These are phyloP conservation scores for Amylostereum chailletii DNA, from an alignment of 1,284 basidiomycete genomes.

Conservation along the genomic window DNA sequence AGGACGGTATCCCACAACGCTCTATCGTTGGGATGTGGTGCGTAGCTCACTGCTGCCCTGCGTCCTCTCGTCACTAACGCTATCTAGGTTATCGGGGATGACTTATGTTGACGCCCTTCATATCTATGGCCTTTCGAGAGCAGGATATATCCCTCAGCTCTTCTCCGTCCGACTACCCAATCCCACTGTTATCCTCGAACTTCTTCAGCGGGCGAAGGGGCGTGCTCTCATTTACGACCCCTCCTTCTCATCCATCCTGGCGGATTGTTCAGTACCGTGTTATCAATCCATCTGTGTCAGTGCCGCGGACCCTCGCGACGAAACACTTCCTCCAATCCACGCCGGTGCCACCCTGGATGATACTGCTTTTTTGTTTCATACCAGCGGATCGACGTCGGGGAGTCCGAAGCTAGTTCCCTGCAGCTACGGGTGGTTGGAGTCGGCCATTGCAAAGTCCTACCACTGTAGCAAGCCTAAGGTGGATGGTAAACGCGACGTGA, in stretches of 20 bases:
- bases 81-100: conserved; percentile 54
- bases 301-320: conserved; percentile 25
- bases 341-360: conserved; percentile 29
- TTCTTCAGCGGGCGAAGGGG: conserved; percentile 47
- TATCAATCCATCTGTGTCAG: conserved; percentile 35
- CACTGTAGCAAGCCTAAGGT: conserved; percentile 41
- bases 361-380: conserved; percentile 61
- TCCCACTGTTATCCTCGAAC: conserved; percentile 56
- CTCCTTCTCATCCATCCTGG: conserved; percentile 29
- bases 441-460: conserved; percentile 46
- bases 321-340: conserved; percentile 36
- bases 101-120: conserved; percentile 59
- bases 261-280: conserved; percentile 36
- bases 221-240: conserved; percentile 53
- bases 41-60: conserved; percentile 15
- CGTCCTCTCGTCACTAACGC: conserved; percentile 5
- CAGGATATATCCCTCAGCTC: conserved; percentile 64
- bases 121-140: conserved; percentile 63
- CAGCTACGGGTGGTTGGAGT: conserved; percentile 50
- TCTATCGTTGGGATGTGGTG: conserved; percentile 66
- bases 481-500: conserved; percentile 50
- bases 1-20: conserved; percentile 33
- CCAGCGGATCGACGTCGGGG: conserved; percentile 67
- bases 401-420: conserved; percentile 66
- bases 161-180: conserved; percentile 66